Base-by-base conservation (phyloP, 257 asterid genomes). In the Leonotis leonurus region DNA sequence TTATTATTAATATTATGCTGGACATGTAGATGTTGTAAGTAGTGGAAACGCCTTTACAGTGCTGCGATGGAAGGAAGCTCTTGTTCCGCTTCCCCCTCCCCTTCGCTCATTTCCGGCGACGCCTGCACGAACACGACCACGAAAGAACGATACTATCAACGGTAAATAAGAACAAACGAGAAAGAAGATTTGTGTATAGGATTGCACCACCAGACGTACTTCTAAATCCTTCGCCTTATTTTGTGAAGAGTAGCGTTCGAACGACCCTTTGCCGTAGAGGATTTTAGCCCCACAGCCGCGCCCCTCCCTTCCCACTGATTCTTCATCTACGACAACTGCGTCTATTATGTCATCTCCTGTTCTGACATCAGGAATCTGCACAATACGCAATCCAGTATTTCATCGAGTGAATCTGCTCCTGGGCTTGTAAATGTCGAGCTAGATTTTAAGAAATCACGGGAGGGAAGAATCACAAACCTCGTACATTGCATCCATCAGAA, bases 401-500 rank as follows among this genome's bases (percentile, higher is more conserved):
- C n/a, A n/a, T n/a, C n/a, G n/a, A n/a, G n/a, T n/a, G n/a, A n/a
- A n/a, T n/a, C n/a, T n/a, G n/a, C n/a, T n/a, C n/a, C n/a, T n/a
- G n/a, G n/a, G n/a, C n/a, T n/a, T n/a, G n/a, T n/a, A n/a, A 13
- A 39, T 39, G 16, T 5, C 37, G 24, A 49, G 60, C 65, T 20
- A 22, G 58, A n/a, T 37, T 61, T 30, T 57, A 29, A 25, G 7
- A 43, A 43, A 40, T 27, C 53, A 40, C n/a, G 1, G 55, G 18
- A 22, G 56, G 56, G 59, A 32, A 18, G 26, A 61, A 60, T 49
- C 12, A 58, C 79, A 48, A 66, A 93, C 99, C 99, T 93, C 99
- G 32, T 87, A 93, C 99, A 93, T 93, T 37, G 99, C 90, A 45
- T 93, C 99, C 97, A 89, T 93, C 84, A 93, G 78, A 37, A 89